Conservation (phyloP, 345 rosid genomes). For the Pugionium cornutum region DNA sequence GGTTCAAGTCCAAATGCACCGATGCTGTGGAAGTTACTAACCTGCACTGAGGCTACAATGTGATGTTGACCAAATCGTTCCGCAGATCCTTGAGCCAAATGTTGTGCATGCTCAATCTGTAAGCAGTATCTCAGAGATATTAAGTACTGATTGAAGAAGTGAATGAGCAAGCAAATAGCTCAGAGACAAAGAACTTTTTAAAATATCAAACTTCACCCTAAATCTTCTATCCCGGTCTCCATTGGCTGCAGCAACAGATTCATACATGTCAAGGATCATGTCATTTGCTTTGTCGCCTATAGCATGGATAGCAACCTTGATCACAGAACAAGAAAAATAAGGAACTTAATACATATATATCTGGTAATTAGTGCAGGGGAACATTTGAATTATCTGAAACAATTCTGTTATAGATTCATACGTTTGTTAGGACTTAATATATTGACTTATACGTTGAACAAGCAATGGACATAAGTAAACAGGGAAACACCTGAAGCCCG, state of each 20-base stretch:
- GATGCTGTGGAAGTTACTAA: constrained; percentile 33
- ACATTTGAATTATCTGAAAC: background rate
- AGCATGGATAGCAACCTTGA: constrained; percentile 92
- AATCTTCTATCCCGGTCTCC: constrained; percentile 82
- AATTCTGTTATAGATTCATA: too few relatives aligned
- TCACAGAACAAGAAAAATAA: constrained; percentile 11
- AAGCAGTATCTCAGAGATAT: constrained; percentile 27
- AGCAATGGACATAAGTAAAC: constrained; percentile 14
- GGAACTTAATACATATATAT: background rate
- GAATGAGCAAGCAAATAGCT: constrained; percentile 2
- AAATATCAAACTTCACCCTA: constrained; percentile 57
- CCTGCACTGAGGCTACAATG: constrained; percentile 86
- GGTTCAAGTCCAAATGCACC: background rate
- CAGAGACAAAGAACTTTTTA: background rate
- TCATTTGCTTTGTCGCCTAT: constrained; percentile 92
- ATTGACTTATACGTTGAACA: constrained; percentile 5
- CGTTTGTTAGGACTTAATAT: too few relatives aligned
- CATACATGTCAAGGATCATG: constrained; percentile 64
- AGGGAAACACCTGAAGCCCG: constrained; percentile 73
- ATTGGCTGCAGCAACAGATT: constrained; percentile 55
- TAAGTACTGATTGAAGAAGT: background rate
- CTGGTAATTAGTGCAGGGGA: too few relatives aligned
- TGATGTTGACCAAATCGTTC: constrained; percentile 66
- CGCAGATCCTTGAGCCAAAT: constrained; percentile 65
- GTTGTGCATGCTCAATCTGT: constrained; percentile 94